Base-by-base conservation (phyloP, 176 grass and related monocot species). In the Carex pumila region DNA sequence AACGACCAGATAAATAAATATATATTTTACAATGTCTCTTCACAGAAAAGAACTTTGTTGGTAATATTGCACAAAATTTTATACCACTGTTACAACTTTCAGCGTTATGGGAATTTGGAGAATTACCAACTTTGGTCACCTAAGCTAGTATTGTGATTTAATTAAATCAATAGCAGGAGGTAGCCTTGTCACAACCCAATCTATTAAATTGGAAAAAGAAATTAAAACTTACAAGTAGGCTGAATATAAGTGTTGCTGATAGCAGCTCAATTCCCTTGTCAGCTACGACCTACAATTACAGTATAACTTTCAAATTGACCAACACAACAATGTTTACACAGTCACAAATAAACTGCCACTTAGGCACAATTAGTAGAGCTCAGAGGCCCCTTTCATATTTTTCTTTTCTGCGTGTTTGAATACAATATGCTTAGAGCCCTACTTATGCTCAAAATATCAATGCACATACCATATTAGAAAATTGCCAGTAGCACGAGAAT, bases 261-360 rank as follows among this genome's bases (percentile, higher is more conserved):
- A 98, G 67, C 30, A 95, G 81, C 89, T 95, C 91, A 0, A 98
- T 78, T 55, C 96, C 96, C 74, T 81, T 91, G 80, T 98, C 96
- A 79, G 96, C 93, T 72, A 98, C 89, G 4, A 90, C 93, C 96
- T 98, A 86, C 86, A 92, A 84, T 36, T 5, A 88, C 61, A 14
- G 67, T 68, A 78, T 9, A 53, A 61, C 57, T 71, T 71, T 69
- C 31, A 36, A 74, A 45, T 32, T 81, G 22, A 62, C n/a, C 12
- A 75, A 75, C 41, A 58, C n/a, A 67, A 69, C 47, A 57, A 64
- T 60, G 7, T 52, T 79, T 39, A 5, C 31, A 88, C 25, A 49
- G 15, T 11, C 52, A 12, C 12, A 52, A 64, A n/a, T 85, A 56
- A 49, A 71, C 12, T 61, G 59, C 13, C 30, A 43, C 58, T 71